These are phyloP conservation scores for Xerocomus amazonicus DNA, from an alignment of 1,284 basidiomycete species.

Conservation along the genomic window DNA sequence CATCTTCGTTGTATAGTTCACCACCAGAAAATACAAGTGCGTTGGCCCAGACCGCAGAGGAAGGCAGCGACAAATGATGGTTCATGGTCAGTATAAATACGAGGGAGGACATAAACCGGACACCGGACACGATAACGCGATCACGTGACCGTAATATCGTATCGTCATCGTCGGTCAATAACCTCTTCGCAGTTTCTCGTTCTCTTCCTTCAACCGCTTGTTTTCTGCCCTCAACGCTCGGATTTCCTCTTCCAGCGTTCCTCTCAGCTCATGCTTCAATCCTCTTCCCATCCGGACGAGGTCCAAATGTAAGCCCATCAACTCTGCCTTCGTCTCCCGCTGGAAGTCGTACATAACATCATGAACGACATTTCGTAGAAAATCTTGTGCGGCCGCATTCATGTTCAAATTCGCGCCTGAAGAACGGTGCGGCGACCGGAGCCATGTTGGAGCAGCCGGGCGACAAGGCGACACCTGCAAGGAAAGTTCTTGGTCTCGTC, in stretches of 20 bases:
- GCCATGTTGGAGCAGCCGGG: constrained; percentile 34
- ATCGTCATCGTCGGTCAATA: constrained; percentile 12
- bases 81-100: constrained; percentile 11
- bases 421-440: constrained; percentile 43
- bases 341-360: constrained; percentile 72
- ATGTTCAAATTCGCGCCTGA: constrained; percentile 26
- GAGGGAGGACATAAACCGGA: no score
- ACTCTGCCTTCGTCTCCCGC: constrained; percentile 60
- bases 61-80: background rate
- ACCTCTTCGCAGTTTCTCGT: constrained; percentile 56
- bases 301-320: constrained; percentile 69
- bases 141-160: constrained; percentile 17
- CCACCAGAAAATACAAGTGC: constrained; percentile 34
- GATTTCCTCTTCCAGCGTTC: constrained; percentile 49
- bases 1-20: constrained; percentile 23
- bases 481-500: constrained; percentile 36
- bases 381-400: constrained; percentile 48
- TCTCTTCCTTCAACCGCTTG: constrained; percentile 57
- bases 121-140: background rate
- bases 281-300: constrained; percentile 63
- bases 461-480: constrained; percentile 63
- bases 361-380: constrained; percentile 58
- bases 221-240: constrained; percentile 28
- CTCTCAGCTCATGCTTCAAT: constrained; percentile 54
- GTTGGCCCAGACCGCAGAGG: constrained; percentile 18